These are phyloP conservation scores for Hanseniaspora valbyensis DNA, from an alignment of 805 yeast species.

Conservation along the genomic window DNA sequence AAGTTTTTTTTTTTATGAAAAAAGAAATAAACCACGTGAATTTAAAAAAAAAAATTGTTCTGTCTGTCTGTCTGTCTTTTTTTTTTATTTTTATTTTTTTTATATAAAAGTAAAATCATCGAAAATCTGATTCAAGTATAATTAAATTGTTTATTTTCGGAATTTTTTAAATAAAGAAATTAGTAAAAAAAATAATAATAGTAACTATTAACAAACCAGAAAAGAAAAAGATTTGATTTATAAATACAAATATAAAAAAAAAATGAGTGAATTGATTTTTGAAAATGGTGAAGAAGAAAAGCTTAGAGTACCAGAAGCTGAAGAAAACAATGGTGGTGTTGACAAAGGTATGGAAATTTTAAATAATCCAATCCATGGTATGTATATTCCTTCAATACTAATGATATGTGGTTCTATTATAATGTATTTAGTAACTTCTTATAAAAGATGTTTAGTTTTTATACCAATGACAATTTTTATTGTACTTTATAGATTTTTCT, in stretches of 20 bases:
- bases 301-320: slow-evolving; percentile 3
- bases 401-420: slow-evolving; percentile 50
- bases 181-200: too few species aligned
- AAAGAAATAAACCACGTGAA: too few species aligned
- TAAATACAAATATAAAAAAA: background rate
- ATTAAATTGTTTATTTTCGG: too few species aligned
- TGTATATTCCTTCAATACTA: slow-evolving; percentile 56
- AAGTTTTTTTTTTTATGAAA: too few species aligned
- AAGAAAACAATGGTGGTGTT: slow-evolving; percentile 36
- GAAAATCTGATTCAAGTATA: background rate
- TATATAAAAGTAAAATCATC: background rate
- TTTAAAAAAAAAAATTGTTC: too few species aligned
- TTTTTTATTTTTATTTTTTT: slow-evolving; percentile 1
- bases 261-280: slow-evolving; percentile 14
- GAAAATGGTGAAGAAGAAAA: slow-evolving; percentile 15
- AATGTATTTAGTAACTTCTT: slow-evolving; percentile 34
- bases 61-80: background rate
- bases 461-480: slow-evolving; percentile 27
- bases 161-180: too few species aligned
- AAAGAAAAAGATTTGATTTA: background rate
- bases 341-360: slow-evolving; percentile 28
- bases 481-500: slow-evolving; percentile 33
- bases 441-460: slow-evolving; percentile 27
- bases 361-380: slow-evolving; percentile 64
- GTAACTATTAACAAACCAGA: too few species aligned